Percentiles rank a stretch among this genome's conserved stretches.
Conservation (phyloP, 345 rosid species). For the Eutrema yunnanense region DNA sequence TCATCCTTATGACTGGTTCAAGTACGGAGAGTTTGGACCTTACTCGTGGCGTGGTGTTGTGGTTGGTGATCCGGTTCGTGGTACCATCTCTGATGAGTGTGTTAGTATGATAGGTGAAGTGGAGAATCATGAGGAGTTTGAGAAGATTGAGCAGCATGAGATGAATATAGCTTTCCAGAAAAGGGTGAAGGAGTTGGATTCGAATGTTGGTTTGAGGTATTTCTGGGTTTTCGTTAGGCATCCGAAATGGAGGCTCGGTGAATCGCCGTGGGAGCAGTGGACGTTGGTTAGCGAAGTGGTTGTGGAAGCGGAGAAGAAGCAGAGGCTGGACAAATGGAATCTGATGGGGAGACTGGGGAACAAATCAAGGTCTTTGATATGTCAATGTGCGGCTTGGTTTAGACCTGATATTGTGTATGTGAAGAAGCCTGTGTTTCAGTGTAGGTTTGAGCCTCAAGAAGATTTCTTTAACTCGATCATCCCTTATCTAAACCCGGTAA, state of each 20-base stretch:
- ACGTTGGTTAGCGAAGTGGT: slow-evolving; percentile 83
- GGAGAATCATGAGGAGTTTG: slow-evolving; percentile 73
- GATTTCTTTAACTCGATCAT: slow-evolving; percentile 53
- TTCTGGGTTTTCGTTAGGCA: slow-evolving; percentile 94
- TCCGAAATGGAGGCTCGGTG: slow-evolving; percentile 77
- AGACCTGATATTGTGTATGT: slow-evolving; percentile 90
- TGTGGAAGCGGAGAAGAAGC: slow-evolving; percentile 56
- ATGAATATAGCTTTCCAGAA: slow-evolving; percentile 73
- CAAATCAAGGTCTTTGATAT: slow-evolving; percentile 53
- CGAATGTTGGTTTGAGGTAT: slow-evolving; percentile 57
- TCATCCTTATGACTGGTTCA: slow-evolving; percentile 88
- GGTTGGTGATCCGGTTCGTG: slow-evolving; percentile 80
- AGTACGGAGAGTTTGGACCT: slow-evolving; percentile 91
- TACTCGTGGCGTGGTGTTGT: slow-evolving; percentile 97
- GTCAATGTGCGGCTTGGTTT: slow-evolving; percentile 88
- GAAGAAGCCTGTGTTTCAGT: slow-evolving; percentile 85
- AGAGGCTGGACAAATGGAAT: slow-evolving; percentile 90
- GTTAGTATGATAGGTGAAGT: slow-evolving; percentile 65
- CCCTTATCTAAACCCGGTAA: slow-evolving; percentile 62
- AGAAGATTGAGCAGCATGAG: slow-evolving; percentile 78
- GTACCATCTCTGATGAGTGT: slow-evolving; percentile 73
- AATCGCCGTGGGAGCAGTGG: slow-evolving; percentile 93
- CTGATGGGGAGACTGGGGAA: slow-evolving; percentile 92
- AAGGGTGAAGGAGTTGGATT: slow-evolving; percentile 55
- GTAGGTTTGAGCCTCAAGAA: slow-evolving; percentile 87